Evolutionary conservation across 306 rosid species (phyloP).

Genomic region (Biancaea sappan): DNA sequence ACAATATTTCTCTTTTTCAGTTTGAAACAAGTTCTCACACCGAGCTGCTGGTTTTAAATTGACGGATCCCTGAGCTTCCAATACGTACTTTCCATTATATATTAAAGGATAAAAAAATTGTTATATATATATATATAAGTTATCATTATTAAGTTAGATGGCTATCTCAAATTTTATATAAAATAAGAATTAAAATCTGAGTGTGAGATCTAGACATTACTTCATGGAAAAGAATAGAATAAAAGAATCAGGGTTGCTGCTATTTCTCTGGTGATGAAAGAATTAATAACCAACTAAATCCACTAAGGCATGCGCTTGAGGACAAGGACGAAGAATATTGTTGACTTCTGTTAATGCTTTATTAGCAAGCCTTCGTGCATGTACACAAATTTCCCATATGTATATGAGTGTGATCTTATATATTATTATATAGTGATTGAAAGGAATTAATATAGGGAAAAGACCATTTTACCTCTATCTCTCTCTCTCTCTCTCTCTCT

Average conservation of each 20-base stretch:
- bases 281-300: slow-evolving; percentile 50
- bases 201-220: neutral
- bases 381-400: slow-evolving; percentile 36
- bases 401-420: slow-evolving; percentile 19
- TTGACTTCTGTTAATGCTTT: slow-evolving; percentile 47
- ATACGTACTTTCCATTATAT: too few relatives aligned
- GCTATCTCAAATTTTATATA: neutral
- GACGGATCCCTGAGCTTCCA: too few relatives aligned
- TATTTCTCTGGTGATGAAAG: slow-evolving; percentile 33
- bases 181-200: neutral
- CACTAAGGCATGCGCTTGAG: slow-evolving; percentile 41
- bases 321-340: slow-evolving; percentile 52
- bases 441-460: neutral
- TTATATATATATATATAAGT: neutral
- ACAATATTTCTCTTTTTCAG: too few relatives aligned
- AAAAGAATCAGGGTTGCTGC: slow-evolving; percentile 24
- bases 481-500: neutral
- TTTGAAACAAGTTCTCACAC: too few relatives aligned
- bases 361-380: slow-evolving; percentile 39
- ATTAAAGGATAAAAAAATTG: too few relatives aligned
- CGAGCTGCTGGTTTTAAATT: too few relatives aligned
- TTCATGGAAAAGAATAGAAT: slow-evolving; percentile 8
- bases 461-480: slow-evolving; percentile 47
- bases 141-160: neutral
- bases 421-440: slow-evolving; percentile 15